These are phyloP conservation scores for Solanum pennellii DNA, from an alignment of 257 asterid genomes.

Conservation along the genomic window DNA sequence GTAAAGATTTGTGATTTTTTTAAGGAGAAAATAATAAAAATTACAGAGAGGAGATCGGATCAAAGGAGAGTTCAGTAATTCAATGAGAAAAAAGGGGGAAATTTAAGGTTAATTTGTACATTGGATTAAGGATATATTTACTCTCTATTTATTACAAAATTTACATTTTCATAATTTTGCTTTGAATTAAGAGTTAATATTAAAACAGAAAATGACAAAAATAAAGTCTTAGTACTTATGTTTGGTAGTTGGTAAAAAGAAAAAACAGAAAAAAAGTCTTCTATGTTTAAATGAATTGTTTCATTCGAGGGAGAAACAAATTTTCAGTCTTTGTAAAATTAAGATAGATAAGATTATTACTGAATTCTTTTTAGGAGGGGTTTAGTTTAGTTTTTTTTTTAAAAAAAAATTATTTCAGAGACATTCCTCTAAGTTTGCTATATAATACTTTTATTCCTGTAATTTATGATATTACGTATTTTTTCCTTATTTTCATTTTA, in stretches of 20 bases:
- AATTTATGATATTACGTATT: too few species aligned
- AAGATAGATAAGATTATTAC: too few species aligned
- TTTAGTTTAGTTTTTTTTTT: too few species aligned
- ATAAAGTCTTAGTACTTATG: background rate
- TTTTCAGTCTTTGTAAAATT: too few species aligned
- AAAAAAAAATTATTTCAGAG: too few species aligned
- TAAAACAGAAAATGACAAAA: background rate
- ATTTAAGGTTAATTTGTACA: background rate
- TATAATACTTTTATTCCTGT: accelerated
- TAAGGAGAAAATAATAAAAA: background rate
- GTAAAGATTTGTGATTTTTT: background rate
- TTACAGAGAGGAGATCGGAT: background rate
- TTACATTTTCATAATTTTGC: background rate
- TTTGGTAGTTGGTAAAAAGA: background rate
- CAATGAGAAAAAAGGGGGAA: background rate
- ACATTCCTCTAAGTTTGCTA: too few species aligned
- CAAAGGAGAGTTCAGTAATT: background rate
- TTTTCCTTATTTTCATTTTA: too few species aligned
- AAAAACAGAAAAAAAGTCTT: background rate
- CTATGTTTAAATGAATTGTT: background rate
- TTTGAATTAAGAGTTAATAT: background rate
- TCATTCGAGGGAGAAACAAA: background rate
- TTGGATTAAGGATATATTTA: background rate
- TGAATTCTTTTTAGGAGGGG: too few species aligned
- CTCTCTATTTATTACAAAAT: background rate